A percentile compares a stretch with the other conserved stretches of the same genome.
phyloP scores from a whole-genome alignment of 2,329 filamentous ascomycete genomes.

The Stagonosporopsis chrysanthemi region DNA sequence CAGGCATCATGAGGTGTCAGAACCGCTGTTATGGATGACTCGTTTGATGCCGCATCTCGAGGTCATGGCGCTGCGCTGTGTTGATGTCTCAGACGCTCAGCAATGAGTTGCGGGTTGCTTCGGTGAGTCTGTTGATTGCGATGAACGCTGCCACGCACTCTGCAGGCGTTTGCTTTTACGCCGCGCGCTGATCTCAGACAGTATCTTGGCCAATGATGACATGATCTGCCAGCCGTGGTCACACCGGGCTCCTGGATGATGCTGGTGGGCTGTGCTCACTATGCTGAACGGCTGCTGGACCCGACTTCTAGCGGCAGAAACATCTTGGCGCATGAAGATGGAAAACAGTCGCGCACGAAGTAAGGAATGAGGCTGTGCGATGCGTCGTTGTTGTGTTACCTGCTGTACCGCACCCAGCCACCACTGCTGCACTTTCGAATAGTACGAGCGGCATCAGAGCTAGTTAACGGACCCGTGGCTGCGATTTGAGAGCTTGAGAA shows the following conservation, averaged over 20 bases:
- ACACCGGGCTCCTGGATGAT: constrained; percentile 21
- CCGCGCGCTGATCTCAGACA: constrained; percentile 21
- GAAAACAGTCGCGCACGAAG: neutral
- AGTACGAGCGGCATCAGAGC: too few species aligned
- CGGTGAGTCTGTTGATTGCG: constrained; percentile 25
- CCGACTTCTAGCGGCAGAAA: too few species aligned
- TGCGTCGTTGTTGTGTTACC: constrained; percentile 8
- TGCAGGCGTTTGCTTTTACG: constrained; percentile 15
- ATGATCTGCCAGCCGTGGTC: constrained; percentile 31
- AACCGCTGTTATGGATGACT: neutral
- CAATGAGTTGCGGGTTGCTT: constrained; percentile 9
- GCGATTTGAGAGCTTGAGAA: too few species aligned
- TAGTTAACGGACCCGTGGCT: too few species aligned
- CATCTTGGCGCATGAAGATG: neutral
- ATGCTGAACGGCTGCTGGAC: neutral
- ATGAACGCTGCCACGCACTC: constrained; percentile 27
- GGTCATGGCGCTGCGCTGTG: neutral
- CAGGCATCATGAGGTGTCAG: neutral
- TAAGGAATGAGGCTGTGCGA: constrained; percentile 6
- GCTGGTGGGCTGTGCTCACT: constrained; percentile 12
- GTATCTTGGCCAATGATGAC: constrained; percentile 27
- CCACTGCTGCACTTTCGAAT: too few species aligned
- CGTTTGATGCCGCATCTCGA: neutral
- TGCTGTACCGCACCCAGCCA: constrained; percentile 5
- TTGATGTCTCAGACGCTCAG: constrained; percentile 3